Conservation (phyloP, 345 rosid species). For the Passiflora organensis region DNA sequence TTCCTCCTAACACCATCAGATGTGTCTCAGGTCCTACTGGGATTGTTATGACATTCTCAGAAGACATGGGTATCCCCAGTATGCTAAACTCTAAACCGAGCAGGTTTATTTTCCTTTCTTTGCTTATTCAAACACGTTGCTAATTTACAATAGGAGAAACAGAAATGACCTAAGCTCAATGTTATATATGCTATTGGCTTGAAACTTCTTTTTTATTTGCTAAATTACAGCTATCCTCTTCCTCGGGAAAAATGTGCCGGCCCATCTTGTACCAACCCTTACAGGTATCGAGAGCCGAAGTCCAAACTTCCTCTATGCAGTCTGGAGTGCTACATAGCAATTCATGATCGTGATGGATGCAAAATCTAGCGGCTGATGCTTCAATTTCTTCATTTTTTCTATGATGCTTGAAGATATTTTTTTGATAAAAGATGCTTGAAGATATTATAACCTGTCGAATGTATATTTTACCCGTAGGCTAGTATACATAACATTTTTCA, state of each 20-base stretch:
- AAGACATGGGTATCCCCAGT: conserved; percentile 70
- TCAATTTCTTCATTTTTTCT: too few relatives aligned
- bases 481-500: background rate
- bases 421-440: background rate
- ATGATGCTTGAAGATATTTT: background rate
- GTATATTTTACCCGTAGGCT: background rate
- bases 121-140: background rate
- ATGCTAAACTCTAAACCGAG: conserved; percentile 54
- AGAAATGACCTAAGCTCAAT: background rate
- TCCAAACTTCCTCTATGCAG: conserved; percentile 88
- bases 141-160: background rate
- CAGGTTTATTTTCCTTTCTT: conserved; percentile 33
- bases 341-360: conserved; percentile 38
- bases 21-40: conserved; percentile 67
- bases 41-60: conserved; percentile 68
- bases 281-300: conserved; percentile 84
- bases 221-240: conserved; percentile 71
- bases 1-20: conserved; percentile 50
- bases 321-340: conserved; percentile 79
- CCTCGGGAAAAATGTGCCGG: conserved; percentile 83
- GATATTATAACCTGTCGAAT: background rate
- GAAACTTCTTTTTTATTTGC: conserved; percentile 11
- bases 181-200: conserved; percentile 15
- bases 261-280: conserved; percentile 69
- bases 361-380: conserved; percentile 4